Conservation (phyloP, 768 basidiomycete species). For the Galerina sulciceps region DNA sequence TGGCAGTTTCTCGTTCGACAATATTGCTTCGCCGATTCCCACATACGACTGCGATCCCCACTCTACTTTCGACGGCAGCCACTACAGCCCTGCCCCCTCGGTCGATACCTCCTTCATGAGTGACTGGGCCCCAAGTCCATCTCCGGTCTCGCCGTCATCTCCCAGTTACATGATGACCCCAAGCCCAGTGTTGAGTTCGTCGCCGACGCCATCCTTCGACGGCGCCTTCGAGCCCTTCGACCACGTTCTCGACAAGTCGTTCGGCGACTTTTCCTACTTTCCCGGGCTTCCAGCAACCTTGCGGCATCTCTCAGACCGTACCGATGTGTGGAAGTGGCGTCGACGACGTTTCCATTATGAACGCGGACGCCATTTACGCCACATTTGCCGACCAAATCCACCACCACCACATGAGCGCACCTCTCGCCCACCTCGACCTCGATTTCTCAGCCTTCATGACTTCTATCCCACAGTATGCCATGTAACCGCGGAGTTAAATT, state of each 20-base stretch:
- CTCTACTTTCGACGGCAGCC: slow-evolving; percentile 19
- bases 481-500: slow-evolving; percentile 8
- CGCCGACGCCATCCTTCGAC: slow-evolving; percentile 30
- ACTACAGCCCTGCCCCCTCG: slow-evolving; percentile 31
- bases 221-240: slow-evolving; percentile 34
- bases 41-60: slow-evolving; percentile 34
- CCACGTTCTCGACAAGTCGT: slow-evolving; percentile 31
- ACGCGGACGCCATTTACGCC: slow-evolving; percentile 5
- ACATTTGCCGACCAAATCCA: slow-evolving; percentile 11
- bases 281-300: slow-evolving; percentile 14
- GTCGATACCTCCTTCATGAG: slow-evolving; percentile 45
- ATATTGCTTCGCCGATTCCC: slow-evolving; percentile 32
- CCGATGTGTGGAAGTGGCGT: slow-evolving; percentile 9
- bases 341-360: slow-evolving; percentile 1
- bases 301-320: slow-evolving; percentile 7
- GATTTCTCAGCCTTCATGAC: slow-evolving; percentile 40
- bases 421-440: slow-evolving; percentile 23
- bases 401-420: slow-evolving; percentile 10
- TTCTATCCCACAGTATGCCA: slow-evolving; percentile 34
- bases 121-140: slow-evolving; percentile 50
- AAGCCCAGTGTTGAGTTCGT: slow-evolving; percentile 21
- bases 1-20: slow-evolving; percentile 50
- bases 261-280: slow-evolving; percentile 24
- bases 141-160: slow-evolving; percentile 47
- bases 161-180: slow-evolving; percentile 37